A percentile compares a stretch with the other conserved stretches of the same genome.
Conservation (phyloP, 2,329 filamentous ascomycete genomes). For the Rhynchosporium secalis region DNA sequence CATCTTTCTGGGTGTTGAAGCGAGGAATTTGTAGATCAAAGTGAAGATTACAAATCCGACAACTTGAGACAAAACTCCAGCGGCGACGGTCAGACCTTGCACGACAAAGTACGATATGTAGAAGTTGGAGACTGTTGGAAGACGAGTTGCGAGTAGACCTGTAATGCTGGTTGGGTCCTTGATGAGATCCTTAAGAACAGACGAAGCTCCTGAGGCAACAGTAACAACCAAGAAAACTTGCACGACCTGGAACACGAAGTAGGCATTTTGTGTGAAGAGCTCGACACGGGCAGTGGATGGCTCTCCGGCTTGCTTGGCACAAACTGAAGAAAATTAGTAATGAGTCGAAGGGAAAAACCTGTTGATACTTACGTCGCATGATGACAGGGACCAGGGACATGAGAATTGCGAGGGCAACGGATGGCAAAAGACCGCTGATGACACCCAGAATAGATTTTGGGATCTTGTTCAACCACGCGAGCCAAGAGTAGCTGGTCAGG, state of each 20-base stretch:
- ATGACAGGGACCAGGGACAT: slow-evolving; percentile 85
- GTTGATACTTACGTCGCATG: slow-evolving; percentile 62
- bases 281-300: slow-evolving; percentile 80
- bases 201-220: slow-evolving; percentile 75
- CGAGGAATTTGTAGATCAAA: slow-evolving; percentile 71
- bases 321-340: slow-evolving; percentile 49
- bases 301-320: slow-evolving; percentile 77
- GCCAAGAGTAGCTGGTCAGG: slow-evolving; percentile 64
- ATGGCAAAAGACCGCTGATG: slow-evolving; percentile 80
- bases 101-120: slow-evolving; percentile 95
- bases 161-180: slow-evolving; percentile 62
- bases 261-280: slow-evolving; percentile 85
- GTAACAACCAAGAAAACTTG: slow-evolving; percentile 92
- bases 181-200: slow-evolving; percentile 63
- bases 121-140: slow-evolving; percentile 88
- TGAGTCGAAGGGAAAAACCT: no score
- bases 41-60: slow-evolving; percentile 72
- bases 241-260: slow-evolving; percentile 87
- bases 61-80: slow-evolving; percentile 72
- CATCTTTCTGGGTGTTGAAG: slow-evolving; percentile 76
- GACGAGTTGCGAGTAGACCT: slow-evolving; percentile 65
- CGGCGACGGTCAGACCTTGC: slow-evolving; percentile 80
- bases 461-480: slow-evolving; percentile 71
- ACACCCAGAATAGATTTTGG: slow-evolving; percentile 75
- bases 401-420: slow-evolving; percentile 74